phyloP scores from a whole-genome alignment of 75 land plant species.

The Pseudotsuga menziesii region DNA sequence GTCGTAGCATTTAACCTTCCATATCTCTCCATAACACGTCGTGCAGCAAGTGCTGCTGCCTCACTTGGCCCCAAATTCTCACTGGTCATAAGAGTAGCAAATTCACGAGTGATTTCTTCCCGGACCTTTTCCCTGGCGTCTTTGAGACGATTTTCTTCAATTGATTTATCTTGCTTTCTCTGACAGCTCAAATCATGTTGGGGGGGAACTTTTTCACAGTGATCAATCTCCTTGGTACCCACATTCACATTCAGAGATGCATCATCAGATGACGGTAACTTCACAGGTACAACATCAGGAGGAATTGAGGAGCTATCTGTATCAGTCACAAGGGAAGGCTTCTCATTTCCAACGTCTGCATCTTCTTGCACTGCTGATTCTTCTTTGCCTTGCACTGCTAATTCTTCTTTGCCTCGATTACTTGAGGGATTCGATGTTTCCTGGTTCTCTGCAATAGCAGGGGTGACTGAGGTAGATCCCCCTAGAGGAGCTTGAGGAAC shows the following conservation, averaged over 20 bases:
- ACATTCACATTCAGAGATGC: background rate
- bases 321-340: background rate
- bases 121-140: slow-evolving; percentile 61
- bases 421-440: background rate
- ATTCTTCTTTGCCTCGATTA: background rate
- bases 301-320: background rate
- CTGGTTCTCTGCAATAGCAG: background rate
- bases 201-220: background rate
- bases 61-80: slow-evolving; percentile 86
- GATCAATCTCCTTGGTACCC: background rate
- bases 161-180: background rate
- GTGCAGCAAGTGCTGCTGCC: slow-evolving; percentile 89
- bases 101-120: slow-evolving; percentile 75
- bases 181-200: background rate
- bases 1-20: slow-evolving; percentile 36
- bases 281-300: background rate
- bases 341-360: background rate
- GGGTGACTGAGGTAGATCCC: slow-evolving; percentile 8
- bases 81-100: slow-evolving; percentile 81
- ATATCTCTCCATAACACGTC: slow-evolving; percentile 79
- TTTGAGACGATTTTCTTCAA: slow-evolving; percentile 39
- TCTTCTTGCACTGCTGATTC: background rate
- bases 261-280: background rate
- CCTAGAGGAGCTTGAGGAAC: slow-evolving; percentile 80
- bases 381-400: no score